Evolutionary conservation across 2,329 filamentous ascomycete genomes (phyloP), one percentile per base, ranked within the genome.

Genomic region (Colletotrichum navitas): DNA sequence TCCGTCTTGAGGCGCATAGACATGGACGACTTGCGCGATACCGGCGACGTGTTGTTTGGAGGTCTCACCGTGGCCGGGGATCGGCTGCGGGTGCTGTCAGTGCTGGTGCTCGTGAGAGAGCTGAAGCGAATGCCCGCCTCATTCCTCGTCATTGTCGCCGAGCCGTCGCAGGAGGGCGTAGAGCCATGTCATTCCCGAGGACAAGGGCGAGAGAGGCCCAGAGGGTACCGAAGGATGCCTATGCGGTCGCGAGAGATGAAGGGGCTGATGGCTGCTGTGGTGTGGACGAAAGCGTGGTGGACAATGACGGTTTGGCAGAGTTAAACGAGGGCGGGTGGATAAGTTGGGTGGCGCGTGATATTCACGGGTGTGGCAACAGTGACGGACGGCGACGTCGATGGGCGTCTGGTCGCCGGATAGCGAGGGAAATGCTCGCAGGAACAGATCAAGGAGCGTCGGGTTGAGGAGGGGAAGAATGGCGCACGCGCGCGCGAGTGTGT

Each of bases 121-220:
- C 87, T 90, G 86, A 91, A 88, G 83, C 90, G 91, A 82, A 86
- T 85, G 77, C 82, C 82, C 77, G 84, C 83, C 80, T 92, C 90
- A 84, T 91, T 88, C 82, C 87, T 89, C 83, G 90, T 89, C 91
- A 93, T 93, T 82, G 83, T 89, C 82, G 81, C 82, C 80, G 77
- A 74, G 77, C 77, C 76, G 77, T 79, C 75, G 76, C 68, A 65
- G 52, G 41, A 68, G 63, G 56, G 70, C 67, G 59, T n/a, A 66
- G 60, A 63, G 68, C 68, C 72, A 66, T 74, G 60, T 71, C 73
- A 72, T 74, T 69, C 73, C 68, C 59, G 36, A 56, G 34, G n/a
- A 45, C 61, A 34, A 63, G 61, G 41, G 34, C 29, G 47, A 51
- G 63, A 29, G 10, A 47, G 32, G 43, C 21, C 36, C 55, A 52